These are phyloP conservation scores for Melastoma malabathricum DNA, from an alignment of 345 rosid genomes.

Conservation along the genomic window DNA sequence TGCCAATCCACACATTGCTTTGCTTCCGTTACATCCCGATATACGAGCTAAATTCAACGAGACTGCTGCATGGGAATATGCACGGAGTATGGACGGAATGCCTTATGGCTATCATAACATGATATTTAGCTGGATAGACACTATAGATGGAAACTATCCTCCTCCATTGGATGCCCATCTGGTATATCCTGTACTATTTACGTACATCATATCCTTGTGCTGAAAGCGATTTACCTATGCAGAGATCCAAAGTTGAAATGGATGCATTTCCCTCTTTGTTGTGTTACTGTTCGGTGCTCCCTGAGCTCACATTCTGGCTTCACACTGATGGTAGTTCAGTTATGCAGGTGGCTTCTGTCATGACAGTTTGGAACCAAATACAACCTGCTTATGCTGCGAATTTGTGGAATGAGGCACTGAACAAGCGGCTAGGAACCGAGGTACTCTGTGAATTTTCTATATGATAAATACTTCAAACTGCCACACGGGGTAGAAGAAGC, in stretches of 20 bases:
- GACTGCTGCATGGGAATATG: constrained; percentile 98
- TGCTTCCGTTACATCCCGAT: constrained; percentile 89
- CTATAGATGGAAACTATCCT: constrained; percentile 70
- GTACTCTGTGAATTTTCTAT: constrained; percentile 14
- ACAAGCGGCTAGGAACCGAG: constrained; percentile 86
- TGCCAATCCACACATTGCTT: constrained; percentile 78
- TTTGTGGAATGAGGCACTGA: constrained; percentile 92
- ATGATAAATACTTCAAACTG: not conserved
- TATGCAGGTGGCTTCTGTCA: constrained; percentile 82
- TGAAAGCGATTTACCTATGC: too few species aligned
- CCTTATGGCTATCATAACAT: constrained; percentile 97
- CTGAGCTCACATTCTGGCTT: not conserved
- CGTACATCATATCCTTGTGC: not conserved
- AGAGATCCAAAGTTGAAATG: too few species aligned
- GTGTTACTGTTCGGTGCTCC: too few species aligned
- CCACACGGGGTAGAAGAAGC: not conserved
- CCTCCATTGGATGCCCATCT: constrained; percentile 90
- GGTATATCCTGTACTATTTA: constrained; percentile 21
- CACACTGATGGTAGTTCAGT: constrained; percentile 3
- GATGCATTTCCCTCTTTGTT: too few species aligned
- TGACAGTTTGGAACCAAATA: constrained; percentile 85
- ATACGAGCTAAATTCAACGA: constrained; percentile 75
- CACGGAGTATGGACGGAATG: constrained; percentile 64
- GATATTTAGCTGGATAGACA: constrained; percentile 99
- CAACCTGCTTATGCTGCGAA: constrained; percentile 93